Conservation (phyloP, 345 rosid species). For the Bruguiera gymnorhiza region DNA sequence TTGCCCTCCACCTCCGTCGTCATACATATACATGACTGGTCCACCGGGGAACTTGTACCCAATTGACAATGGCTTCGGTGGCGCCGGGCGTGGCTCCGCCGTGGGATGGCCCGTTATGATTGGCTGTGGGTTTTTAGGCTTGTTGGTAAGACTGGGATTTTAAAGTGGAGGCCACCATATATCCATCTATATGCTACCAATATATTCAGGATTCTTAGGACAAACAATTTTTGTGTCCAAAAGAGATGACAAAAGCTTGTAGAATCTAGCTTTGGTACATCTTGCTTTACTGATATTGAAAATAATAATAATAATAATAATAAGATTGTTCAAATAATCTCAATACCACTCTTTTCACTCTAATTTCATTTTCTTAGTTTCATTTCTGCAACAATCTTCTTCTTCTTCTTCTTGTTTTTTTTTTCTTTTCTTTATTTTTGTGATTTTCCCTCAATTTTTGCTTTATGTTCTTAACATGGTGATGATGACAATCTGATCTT, state of each 20-base stretch:
- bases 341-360: neutral
- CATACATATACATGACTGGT: constrained; percentile 50
- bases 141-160: constrained; percentile 19
- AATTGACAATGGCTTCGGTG: constrained; percentile 36
- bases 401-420: too few relatives aligned
- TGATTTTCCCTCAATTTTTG: neutral
- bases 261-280: constrained; percentile 1
- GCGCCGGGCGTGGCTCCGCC: constrained; percentile 22
- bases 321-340: constrained; percentile 20
- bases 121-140: constrained; percentile 33
- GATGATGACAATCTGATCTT: neutral
- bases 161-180: neutral
- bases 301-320: neutral
- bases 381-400: neutral
- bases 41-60: constrained; percentile 65
- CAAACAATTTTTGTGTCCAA: neutral
- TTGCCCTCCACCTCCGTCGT: constrained; percentile 57
- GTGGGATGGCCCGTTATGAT: constrained; percentile 34
- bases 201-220: constrained; percentile 4
- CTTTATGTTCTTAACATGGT: neutral
- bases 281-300: neutral
- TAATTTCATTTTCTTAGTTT: neutral
- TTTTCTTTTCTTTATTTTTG: neutral
- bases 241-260: constrained; percentile 2
- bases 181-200: neutral